Conservation (phyloP, 495 filamentous ascomycete species). For the Hypomontagnella submonticulosa region DNA sequence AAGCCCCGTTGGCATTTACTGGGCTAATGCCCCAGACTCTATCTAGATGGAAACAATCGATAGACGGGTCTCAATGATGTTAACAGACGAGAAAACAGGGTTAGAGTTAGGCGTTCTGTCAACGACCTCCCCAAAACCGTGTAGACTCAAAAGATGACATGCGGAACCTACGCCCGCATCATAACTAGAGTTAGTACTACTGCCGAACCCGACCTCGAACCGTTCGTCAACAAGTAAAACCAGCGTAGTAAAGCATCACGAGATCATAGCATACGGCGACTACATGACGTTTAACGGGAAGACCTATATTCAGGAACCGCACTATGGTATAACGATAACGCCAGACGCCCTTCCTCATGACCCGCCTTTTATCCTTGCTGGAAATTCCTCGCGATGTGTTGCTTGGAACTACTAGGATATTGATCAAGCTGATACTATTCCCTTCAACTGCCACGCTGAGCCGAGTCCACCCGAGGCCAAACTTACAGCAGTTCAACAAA, state of each 20-base stretch:
- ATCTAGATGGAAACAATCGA: too few relatives aligned
- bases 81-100: too few relatives aligned
- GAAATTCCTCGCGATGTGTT: too few relatives aligned
- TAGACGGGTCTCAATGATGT: too few relatives aligned
- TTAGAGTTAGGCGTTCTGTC: too few relatives aligned
- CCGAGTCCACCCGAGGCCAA: neutral
- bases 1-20: too few relatives aligned
- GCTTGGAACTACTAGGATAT: too few relatives aligned
- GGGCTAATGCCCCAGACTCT: too few relatives aligned
- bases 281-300: neutral
- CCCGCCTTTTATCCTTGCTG: neutral
- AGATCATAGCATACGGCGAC: neutral
- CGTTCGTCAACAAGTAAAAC: neutral
- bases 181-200: neutral
- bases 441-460: neutral
- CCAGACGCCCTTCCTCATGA: neutral
- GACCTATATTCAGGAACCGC: slow-evolving; percentile 1
- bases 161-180: too few relatives aligned
- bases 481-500: slow-evolving; percentile 1
- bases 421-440: too few relatives aligned
- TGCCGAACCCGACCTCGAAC: neutral
- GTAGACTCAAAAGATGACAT: too few relatives aligned
- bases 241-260: neutral
- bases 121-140: too few relatives aligned
- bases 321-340: neutral